These are phyloP conservation scores for Tolypocladium tropicale DNA, from an alignment of 2,329 filamentous ascomycete species.

Conservation along the genomic window DNA sequence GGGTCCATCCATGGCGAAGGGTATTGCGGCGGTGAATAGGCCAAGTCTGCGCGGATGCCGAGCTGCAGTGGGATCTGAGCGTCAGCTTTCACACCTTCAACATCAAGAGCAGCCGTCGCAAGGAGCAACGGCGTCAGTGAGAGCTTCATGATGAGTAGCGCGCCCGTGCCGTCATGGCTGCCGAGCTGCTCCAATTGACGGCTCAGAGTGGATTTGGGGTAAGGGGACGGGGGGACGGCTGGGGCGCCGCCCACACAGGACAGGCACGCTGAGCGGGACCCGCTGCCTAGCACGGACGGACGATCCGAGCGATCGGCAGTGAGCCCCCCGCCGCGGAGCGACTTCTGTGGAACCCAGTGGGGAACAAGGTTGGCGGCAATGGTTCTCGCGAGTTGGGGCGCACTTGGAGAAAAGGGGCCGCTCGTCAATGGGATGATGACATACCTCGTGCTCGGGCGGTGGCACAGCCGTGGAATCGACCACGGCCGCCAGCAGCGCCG, in stretches of 20 bases:
- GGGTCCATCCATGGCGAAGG: constrained; percentile 83
- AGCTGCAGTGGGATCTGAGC: constrained; percentile 9
- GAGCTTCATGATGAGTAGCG: neutral
- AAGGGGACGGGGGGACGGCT: neutral
- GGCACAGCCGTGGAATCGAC: constrained; percentile 13
- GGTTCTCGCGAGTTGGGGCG: neutral
- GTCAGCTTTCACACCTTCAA: constrained; percentile 11
- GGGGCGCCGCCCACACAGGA: too few species aligned
- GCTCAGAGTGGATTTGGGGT: neutral
- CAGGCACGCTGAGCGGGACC: too few species aligned
- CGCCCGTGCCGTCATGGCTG: neutral
- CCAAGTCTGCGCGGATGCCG: constrained; percentile 13
- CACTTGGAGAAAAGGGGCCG: neutral
- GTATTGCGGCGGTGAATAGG: constrained; percentile 53
- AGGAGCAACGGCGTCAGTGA: constrained; percentile 3
- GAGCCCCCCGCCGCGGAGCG: neutral
- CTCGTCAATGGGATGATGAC: neutral
- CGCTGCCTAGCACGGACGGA: too few species aligned
- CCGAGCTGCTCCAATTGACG: neutral
- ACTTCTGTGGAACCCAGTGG: neutral
- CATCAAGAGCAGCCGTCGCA: neutral
- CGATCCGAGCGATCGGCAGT: too few species aligned
- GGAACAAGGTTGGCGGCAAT: neutral
- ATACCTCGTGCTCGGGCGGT: neutral
- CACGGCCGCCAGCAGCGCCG: constrained; percentile 19